phyloP scores from a whole-genome alignment of 192 early-diverging fungal species.

The Funneliformis geosporum region DNA sequence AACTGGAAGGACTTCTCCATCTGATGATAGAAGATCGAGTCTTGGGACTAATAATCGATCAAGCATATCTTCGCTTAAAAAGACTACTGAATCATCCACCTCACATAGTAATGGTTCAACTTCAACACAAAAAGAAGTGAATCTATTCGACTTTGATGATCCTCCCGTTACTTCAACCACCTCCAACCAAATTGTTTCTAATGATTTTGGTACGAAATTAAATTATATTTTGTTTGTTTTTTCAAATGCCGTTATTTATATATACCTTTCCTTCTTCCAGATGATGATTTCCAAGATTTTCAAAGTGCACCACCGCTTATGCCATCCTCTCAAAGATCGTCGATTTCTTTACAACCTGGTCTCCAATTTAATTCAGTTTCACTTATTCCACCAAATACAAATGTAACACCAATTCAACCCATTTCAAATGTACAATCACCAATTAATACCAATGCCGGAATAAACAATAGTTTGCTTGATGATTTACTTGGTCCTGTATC shows the following conservation, averaged over 20 bases:
- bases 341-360: slow-evolving; percentile 31
- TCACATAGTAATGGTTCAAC: slow-evolving; percentile 29
- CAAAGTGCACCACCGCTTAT: slow-evolving; percentile 55
- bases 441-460: background rate
- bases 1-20: background rate
- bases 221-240: slow-evolving; percentile 29
- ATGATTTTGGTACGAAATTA: slow-evolving; percentile 33
- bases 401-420: slow-evolving; percentile 29
- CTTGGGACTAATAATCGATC: background rate
- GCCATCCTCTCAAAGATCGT: slow-evolving; percentile 31
- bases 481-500: slow-evolving; percentile 24
- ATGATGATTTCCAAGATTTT: slow-evolving; percentile 69
- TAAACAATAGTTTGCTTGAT: slow-evolving; percentile 29
- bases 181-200: slow-evolving; percentile 34
- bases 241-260: slow-evolving; percentile 12
- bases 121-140: slow-evolving; percentile 46
- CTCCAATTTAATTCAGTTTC: slow-evolving; percentile 20
- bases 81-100: slow-evolving; percentile 36
- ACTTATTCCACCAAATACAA: slow-evolving; percentile 37
- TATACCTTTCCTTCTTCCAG: slow-evolving; percentile 37
- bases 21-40: slow-evolving; percentile 4
- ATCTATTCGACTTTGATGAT: slow-evolving; percentile 74
- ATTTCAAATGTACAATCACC: slow-evolving; percentile 1
- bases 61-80: slow-evolving; percentile 35
- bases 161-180: slow-evolving; percentile 35